Base-by-base conservation (phyloP, 176 grass and related monocot genomes). In the Pharus latifolius region DNA sequence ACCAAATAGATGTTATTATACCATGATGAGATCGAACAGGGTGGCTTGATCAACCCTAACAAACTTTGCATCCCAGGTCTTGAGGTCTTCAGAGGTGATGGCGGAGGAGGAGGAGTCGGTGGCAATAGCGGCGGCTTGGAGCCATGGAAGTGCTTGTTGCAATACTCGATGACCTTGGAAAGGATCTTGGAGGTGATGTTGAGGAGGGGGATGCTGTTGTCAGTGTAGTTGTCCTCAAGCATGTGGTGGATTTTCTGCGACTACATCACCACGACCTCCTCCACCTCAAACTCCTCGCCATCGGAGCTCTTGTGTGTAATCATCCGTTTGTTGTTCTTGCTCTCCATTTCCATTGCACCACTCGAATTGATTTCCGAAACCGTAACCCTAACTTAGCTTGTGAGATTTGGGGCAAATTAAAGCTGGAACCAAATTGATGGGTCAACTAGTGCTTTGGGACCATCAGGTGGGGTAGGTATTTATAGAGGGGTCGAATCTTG, bases 21-120 rank as follows among this genome's bases (percentile, higher is more conserved):
- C 35, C 2, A 38, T 0, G 3, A 69, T 29, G 7, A 83, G 26
- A 34, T 83, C 80, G 55, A 76, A 83, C 17, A 83, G 65, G 45
- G 66, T 75, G 18, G 55, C 80, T 46, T 76, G 65, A 32, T 60
- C 72, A 27, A 83, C 72, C 63, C 51, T 35, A 34, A 82, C 62
- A 41, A 70, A 83, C 14, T 76, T 63, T 10, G 25, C 56, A 23
- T 80, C 77, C 77, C 77, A 80, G 6, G 10, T 0, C 34, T 70
- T 80, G 45, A 60, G 72, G 14, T 43, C 56, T 1, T 75, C 72
- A 14, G 10, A n/a, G n/a, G n/a, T n/a, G n/a, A n/a, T n/a, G n/a
- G n/a, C n/a, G n/a, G n/a, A n/a, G n/a, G n/a, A n/a, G n/a, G n/a
- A n/a, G 26, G 56, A 60, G 17, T 64, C 59, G 0, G 26, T 46